These are phyloP conservation scores for bread wheat (Triticum aestivum) DNA, from an alignment of 176 grass and related monocot genomes.

Conservation along the genomic window IWGSC_CS_RefSeq_v2.1 NC_057797.1:215875862-215876361, in stretches of 20 bases:
- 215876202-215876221: not conserved
- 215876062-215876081: constrained; percentile 3
- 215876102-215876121: constrained; percentile 2
- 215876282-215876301: not conserved
- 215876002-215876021: constrained; percentile 50
- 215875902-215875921: constrained; percentile 60
- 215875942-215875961: not conserved
- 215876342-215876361: not conserved
- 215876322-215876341: not conserved
- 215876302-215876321: not conserved
- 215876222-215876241: not conserved
- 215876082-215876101: not conserved
- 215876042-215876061: not conserved
- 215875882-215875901: constrained; percentile 44
- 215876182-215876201: not conserved
- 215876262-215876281: constrained; percentile 3
- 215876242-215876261: not conserved
- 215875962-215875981: constrained; percentile 47
- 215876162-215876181: not conserved
- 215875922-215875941: constrained; percentile 36
- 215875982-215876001: constrained; percentile 49
- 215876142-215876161: no score
- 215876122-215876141: constrained; percentile 26
- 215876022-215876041: constrained; percentile 42
- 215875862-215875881: constrained; percentile 26